These are phyloP conservation scores for Isabelozyma gotoi DNA, from an alignment of 805 yeast species.

Conservation along the genomic window DNA sequence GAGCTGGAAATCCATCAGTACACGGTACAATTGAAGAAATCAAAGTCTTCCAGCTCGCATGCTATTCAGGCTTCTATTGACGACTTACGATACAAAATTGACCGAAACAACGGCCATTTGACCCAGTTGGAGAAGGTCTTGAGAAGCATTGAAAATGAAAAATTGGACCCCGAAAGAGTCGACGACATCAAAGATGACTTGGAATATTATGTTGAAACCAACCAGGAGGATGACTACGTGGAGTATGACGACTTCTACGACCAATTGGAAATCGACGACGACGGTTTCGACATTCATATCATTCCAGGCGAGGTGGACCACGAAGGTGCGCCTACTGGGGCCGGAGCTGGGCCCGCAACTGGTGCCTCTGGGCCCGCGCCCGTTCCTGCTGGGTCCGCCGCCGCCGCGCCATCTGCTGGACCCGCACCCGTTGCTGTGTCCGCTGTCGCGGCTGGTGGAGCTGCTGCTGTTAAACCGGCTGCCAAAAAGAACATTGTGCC, in stretches of 20 bases:
- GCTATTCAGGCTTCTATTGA: conserved; percentile 53
- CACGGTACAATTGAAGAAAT: conserved; percentile 37
- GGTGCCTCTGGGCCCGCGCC: conserved; percentile 9
- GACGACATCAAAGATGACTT: conserved; percentile 84
- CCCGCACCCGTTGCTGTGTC: conserved; percentile 8
- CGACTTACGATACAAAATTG: conserved; percentile 61
- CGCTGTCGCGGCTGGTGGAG: conserved; percentile 7
- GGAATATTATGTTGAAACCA: conserved; percentile 88
- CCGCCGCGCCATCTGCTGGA: conserved; percentile 6
- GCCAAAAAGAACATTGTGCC: conserved; percentile 15
- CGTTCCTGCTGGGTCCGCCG: conserved; percentile 3
- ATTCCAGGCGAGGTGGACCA: background rate
- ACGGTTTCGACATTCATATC: conserved; percentile 23
- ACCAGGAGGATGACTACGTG: conserved; percentile 88
- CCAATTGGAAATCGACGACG: conserved; percentile 68
- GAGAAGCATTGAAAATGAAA: conserved; percentile 76
- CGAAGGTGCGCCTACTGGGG: conserved; percentile 3
- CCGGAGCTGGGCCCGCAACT: conserved; percentile 8
- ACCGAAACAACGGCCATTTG: conserved; percentile 78
- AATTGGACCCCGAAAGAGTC: conserved; percentile 72
- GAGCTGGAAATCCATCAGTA: conserved; percentile 61
- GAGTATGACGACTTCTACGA: conserved; percentile 94
- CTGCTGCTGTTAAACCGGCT: conserved; percentile 12
- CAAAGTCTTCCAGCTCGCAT: conserved; percentile 50
- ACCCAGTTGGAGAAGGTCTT: conserved; percentile 75